Evolutionary conservation across 2,329 filamentous ascomycete genomes (phyloP), one percentile per base, ranked within the genome.

Genomic region (Incumbomyces delicatus): DNA sequence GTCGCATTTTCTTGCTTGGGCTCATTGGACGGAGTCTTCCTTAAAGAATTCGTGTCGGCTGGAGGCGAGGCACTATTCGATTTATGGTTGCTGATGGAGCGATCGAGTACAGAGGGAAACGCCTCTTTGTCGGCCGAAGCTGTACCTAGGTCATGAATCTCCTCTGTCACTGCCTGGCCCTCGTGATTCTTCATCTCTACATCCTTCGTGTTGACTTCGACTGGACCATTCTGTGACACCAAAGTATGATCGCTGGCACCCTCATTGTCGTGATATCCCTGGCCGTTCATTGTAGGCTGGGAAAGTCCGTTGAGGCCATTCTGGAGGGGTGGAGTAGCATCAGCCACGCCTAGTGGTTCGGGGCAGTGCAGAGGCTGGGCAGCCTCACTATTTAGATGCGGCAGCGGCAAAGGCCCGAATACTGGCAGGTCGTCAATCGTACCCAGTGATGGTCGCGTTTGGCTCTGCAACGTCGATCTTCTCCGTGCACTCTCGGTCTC

Each of bases 401-500:
- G 36, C 31, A 50, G 29, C 17, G 51, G 50, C 16, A 51, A 27
- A 16, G 50, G 50, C 5, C 53, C 53, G 2, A 47, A 33, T n/a
- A 52, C 42, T 14, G 51, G 51, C 33, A 42, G 42, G n/a, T 44
- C 46, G 14, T 53, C 48, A n/a, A 51, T 51, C 27, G 50, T 47
- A 20, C 52, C 56, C 20, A 57, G 44, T 22, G 49, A 54, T 12
- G 58, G 60, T 20, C 57, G 59, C 36, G 53, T 50, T 35, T 44
- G 51, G 13, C 47, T 45, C 30, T 49, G 51, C 22, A 56, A 43
- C 45, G 71, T 67, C 20, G 73, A 73, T 47, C 67, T 63, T 50
- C 71, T 63, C 47, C 73, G 68, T 48, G 74, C 70, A 39, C 72
- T 72, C 18, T 74, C 70, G 51, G 72, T 76, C 49, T 86, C 77